Percentiles rank a stretch among this genome's conserved stretches.
These are phyloP conservation scores for Carallia brachiata DNA, from an alignment of 345 rosid species.

Conservation along the genomic window DNA sequence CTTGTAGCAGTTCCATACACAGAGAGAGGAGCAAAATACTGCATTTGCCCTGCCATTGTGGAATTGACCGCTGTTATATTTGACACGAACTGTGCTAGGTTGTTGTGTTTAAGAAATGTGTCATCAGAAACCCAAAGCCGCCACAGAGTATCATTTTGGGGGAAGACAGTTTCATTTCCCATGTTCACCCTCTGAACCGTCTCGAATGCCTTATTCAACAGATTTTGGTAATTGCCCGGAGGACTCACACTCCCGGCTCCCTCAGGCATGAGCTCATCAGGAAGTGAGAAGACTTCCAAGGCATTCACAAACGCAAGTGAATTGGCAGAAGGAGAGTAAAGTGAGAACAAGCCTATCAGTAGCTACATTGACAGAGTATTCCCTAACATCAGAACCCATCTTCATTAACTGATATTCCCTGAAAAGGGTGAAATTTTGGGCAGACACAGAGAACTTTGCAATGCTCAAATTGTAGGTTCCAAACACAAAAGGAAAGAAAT, in stretches of 20 bases:
- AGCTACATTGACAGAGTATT: conserved; percentile 54
- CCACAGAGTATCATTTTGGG: conserved; percentile 61
- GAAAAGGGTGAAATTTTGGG: conserved; percentile 64
- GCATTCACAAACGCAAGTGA: conserved; percentile 77
- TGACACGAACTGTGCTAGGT: conserved; percentile 25
- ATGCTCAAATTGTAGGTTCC: conserved; percentile 41
- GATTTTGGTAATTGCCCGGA: conserved; percentile 17
- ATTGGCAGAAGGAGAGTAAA: conserved; percentile 42
- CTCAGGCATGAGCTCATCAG: conserved; percentile 51
- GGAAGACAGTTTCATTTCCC: conserved; percentile 60
- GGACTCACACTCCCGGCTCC: conserved; percentile 34
- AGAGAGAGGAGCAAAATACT: conserved; percentile 50
- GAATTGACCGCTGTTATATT: conserved; percentile 50
- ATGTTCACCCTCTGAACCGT: conserved; percentile 77
- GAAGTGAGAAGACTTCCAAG: conserved; percentile 67
- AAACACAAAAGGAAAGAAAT: conserved; percentile 54
- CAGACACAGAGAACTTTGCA: conserved; percentile 65
- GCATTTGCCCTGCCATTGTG: conserved; percentile 32
- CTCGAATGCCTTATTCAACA: conserved; percentile 54
- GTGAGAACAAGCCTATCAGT: conserved; percentile 40
- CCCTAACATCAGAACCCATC: conserved; percentile 38
- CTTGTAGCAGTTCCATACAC: conserved; percentile 79
- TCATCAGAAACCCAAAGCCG: conserved; percentile 72
- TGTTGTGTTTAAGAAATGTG: conserved; percentile 34
- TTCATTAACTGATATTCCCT: conserved; percentile 35